Conservation (phyloP, 371 early-diverging fungal genomes). For the Mortierella sp. region DNA sequence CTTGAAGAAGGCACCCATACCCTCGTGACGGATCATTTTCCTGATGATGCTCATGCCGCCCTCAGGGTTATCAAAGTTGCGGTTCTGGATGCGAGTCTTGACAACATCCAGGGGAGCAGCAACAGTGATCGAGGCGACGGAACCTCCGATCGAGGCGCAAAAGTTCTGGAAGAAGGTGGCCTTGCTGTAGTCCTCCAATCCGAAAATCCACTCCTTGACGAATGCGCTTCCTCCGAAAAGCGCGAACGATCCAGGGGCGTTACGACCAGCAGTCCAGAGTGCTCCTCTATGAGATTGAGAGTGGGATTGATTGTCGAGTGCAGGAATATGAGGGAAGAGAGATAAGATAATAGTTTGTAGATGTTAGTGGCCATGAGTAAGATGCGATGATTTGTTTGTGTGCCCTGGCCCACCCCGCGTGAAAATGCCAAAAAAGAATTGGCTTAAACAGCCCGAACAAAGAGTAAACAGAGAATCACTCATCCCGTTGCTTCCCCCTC, state of each 20-base stretch:
- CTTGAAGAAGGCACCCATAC: conserved; percentile 96
- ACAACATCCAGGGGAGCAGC: conserved; percentile 98
- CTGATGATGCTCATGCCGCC: conserved; percentile 88
- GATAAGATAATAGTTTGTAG: conserved; percentile 14
- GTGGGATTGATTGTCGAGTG: neutral
- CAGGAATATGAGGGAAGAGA: neutral
- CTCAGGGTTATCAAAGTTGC: conserved; percentile 90
- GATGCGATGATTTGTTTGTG: neutral
- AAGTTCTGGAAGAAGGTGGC: conserved; percentile 99
- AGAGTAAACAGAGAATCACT: conserved; percentile 11
- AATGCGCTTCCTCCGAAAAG: conserved; percentile 96
- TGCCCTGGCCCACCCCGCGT: neutral
- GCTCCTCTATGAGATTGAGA: conserved; percentile 76
- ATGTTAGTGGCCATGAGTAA: conserved; percentile 10
- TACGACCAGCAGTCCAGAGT: conserved; percentile 98
- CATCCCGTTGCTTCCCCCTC: neutral
- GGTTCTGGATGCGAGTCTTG: conserved; percentile 98
- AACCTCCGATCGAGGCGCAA: conserved; percentile 95
- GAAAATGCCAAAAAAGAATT: neutral
- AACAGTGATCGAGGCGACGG: conserved; percentile 94
- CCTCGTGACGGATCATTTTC: conserved; percentile 93
- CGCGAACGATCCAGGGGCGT: conserved; percentile 98
- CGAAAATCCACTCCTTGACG: conserved; percentile 94
- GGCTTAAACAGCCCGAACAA: neutral
- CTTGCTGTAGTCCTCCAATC: conserved; percentile 88